Evolutionary conservation across 495 filamentous ascomycete species (phyloP).

Genomic region (Amniculicola lignicola): DNA sequence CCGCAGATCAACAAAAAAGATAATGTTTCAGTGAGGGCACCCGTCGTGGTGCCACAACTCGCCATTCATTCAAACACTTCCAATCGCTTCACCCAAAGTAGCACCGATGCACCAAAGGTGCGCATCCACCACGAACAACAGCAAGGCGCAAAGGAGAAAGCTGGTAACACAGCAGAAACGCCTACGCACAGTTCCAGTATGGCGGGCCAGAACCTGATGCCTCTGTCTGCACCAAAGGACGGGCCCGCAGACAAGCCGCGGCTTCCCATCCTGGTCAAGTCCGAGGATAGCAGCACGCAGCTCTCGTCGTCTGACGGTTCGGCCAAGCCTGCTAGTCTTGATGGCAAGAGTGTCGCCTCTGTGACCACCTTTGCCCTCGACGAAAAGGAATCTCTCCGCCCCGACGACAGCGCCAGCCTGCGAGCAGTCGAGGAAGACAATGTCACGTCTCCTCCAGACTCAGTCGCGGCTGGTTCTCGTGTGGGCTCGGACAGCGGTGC

Average conservation of each 20-base stretch:
- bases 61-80: slow-evolving; percentile 6
- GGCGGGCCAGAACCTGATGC: slow-evolving; percentile 16
- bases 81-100: background rate
- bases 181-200: slow-evolving; percentile 28
- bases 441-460: slow-evolving; percentile 66
- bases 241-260: slow-evolving; percentile 19
- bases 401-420: slow-evolving; percentile 90
- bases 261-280: slow-evolving; percentile 26
- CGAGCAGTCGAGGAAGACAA: slow-evolving; percentile 90
- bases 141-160: slow-evolving; percentile 11
- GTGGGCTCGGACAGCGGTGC: slow-evolving; percentile 75
- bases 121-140: slow-evolving; percentile 5
- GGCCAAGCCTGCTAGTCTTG: slow-evolving; percentile 81
- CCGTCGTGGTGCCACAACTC: slow-evolving; percentile 7
- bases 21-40: slow-evolving; percentile 2
- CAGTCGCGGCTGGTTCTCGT: slow-evolving; percentile 67
- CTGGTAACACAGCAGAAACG: slow-evolving; percentile 21
- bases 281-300: slow-evolving; percentile 53
- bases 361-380: slow-evolving; percentile 88
- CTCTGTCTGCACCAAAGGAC: slow-evolving; percentile 23
- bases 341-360: slow-evolving; percentile 88
- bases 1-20: slow-evolving; percentile 19
- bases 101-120: slow-evolving; percentile 14
- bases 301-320: slow-evolving; percentile 62
- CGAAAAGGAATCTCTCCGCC: slow-evolving; percentile 89